Percentiles rank a stretch among this genome's conserved stretches.
Evolutionary conservation across 306 rosid genomes (phyloP).

Genomic region (Ziziphus jujuba): DNA sequence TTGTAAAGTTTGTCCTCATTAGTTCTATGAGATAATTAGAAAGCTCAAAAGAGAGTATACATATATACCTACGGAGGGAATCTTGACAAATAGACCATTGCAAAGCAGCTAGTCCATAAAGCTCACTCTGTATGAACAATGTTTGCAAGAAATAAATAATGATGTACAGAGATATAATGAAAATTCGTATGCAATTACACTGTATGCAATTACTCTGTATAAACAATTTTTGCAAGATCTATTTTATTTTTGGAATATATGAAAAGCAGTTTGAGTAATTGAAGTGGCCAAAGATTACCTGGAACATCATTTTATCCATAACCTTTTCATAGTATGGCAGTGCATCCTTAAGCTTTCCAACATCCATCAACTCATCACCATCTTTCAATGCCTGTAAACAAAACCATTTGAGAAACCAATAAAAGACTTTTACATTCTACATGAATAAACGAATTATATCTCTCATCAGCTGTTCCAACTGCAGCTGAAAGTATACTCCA

Average conservation of each 20-base stretch:
- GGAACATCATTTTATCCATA: slow-evolving; percentile 62
- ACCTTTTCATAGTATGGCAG: slow-evolving; percentile 67
- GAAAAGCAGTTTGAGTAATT: slow-evolving; percentile 7
- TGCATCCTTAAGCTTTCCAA: slow-evolving; percentile 69
- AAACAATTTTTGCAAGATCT: too few relatives aligned
- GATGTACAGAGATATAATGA: background rate
- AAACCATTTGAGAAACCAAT: background rate
- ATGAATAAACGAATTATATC: background rate
- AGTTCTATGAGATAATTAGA: background rate
- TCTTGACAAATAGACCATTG: slow-evolving; percentile 93
- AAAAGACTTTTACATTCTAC: background rate
- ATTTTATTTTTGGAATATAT: background rate
- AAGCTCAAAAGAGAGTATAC: background rate
- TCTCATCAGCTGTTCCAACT: background rate
- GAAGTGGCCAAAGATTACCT: slow-evolving; percentile 49
- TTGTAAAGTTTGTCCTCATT: background rate
- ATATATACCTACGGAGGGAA: slow-evolving; percentile 67
- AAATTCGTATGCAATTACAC: too few relatives aligned
- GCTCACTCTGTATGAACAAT: slow-evolving; percentile 65
- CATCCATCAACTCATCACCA: slow-evolving; percentile 74
- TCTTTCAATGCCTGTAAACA: slow-evolving; percentile 57
- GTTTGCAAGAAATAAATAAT: background rate
- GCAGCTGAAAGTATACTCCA: background rate
- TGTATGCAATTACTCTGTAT: background rate
- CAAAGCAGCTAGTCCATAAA: slow-evolving; percentile 92